A percentile compares a stretch with the other conserved stretches of the same genome.
Conservation (phyloP, 805 yeast genomes). For the Peterozyma toletana region DNA sequence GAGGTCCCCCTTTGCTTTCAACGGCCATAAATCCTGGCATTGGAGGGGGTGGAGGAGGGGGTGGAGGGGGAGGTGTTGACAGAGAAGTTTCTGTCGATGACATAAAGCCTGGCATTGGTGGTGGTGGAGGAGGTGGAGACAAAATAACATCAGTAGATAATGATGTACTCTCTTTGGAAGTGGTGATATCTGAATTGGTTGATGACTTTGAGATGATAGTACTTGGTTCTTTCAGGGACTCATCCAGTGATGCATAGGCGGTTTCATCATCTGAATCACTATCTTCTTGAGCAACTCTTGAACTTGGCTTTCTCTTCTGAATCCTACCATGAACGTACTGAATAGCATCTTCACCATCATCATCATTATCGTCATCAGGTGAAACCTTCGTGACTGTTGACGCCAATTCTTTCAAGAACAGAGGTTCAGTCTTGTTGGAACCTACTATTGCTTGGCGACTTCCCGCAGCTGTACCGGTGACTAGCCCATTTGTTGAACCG, state of each 20-base stretch:
- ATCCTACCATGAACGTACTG: constrained; percentile 15
- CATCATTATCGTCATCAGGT: constrained; percentile 14
- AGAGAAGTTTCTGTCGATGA: constrained; percentile 13
- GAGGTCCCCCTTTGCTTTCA: constrained; percentile 10
- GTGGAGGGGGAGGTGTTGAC: constrained; percentile 25
- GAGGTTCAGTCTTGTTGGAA: constrained; percentile 27
- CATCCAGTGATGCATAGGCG: no score
- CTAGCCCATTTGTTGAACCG: constrained; percentile 16
- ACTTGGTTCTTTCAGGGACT: neutral
- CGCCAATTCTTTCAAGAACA: constrained; percentile 46
- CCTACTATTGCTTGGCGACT: constrained; percentile 13
- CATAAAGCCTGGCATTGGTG: constrained; percentile 18
- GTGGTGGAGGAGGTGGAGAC: constrained; percentile 25
- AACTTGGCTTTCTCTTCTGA: neutral
- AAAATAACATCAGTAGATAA: constrained; percentile 12
- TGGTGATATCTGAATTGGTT: constrained; percentile 24
- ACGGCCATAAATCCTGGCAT: constrained; percentile 14
- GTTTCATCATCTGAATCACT: neutral
- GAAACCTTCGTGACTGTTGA: constrained; percentile 38
- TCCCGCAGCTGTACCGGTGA: constrained; percentile 23
- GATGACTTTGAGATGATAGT: constrained; percentile 17
- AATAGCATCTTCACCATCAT: constrained; percentile 1
- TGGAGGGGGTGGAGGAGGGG: constrained; percentile 25
- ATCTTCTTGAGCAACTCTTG: neutral
- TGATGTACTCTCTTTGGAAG: constrained; percentile 16